Conservation (phyloP, 1,284 basidiomycete genomes). For the Marasmius sp. region DNA sequence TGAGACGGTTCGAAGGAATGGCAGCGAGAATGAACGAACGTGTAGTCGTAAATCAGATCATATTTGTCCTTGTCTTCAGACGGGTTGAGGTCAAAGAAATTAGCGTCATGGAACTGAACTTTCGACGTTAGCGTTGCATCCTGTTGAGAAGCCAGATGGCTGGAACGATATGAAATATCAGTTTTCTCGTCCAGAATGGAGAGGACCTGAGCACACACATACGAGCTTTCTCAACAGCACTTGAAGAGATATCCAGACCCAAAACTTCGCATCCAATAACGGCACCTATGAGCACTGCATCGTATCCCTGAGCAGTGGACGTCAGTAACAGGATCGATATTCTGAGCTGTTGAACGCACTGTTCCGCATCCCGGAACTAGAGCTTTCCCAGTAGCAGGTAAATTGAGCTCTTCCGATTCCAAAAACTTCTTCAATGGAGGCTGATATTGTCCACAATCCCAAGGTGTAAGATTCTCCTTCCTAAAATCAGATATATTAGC, state of each 20-base stretch:
- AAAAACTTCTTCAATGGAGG: slow-evolving; percentile 56
- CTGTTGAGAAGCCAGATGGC: slow-evolving; percentile 6
- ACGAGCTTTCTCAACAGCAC: slow-evolving; percentile 51
- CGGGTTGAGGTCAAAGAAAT: slow-evolving; percentile 53
- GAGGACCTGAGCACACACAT: slow-evolving; percentile 34
- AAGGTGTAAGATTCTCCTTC: slow-evolving; percentile 60
- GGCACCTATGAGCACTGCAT: slow-evolving; percentile 55
- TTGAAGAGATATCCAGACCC: slow-evolving; percentile 59
- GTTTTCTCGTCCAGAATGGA: neutral
- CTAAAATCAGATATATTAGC: slow-evolving; percentile 28
- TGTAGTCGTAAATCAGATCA: slow-evolving; percentile 68
- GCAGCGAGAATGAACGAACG: slow-evolving; percentile 40
- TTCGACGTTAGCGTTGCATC: slow-evolving; percentile 17
- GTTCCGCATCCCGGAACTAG: slow-evolving; percentile 74
- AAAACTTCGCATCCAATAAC: slow-evolving; percentile 45
- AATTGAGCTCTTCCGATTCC: slow-evolving; percentile 43
- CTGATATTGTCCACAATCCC: slow-evolving; percentile 60
- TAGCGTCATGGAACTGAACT: slow-evolving; percentile 39
- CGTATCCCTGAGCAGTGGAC: slow-evolving; percentile 55
- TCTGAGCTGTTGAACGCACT: slow-evolving; percentile 36
- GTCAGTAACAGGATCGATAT: neutral
- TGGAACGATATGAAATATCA: neutral
- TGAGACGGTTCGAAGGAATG: neutral
- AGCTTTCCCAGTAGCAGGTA: slow-evolving; percentile 55
- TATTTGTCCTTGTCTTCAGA: slow-evolving; percentile 41